These are phyloP conservation scores for Sungouiella blattae DNA, from an alignment of 805 yeast genomes.

Conservation along the genomic window DNA sequence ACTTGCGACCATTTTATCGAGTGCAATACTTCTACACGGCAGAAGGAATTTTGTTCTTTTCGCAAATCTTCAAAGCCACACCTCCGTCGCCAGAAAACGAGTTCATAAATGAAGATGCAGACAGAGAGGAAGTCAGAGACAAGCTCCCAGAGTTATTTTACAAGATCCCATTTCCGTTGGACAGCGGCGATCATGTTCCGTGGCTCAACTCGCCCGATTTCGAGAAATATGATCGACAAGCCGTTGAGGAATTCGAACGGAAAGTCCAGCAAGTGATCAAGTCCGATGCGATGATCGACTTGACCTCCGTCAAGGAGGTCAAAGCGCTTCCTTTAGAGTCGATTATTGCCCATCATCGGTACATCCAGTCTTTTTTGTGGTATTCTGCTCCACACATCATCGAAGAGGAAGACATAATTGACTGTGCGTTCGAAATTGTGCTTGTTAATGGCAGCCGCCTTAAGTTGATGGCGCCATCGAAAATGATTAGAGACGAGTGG, in stretches of 20 bases:
- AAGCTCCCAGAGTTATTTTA: conserved; percentile 38
- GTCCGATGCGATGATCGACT: conserved; percentile 60
- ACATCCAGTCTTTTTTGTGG: conserved; percentile 29
- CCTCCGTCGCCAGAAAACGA: conserved; percentile 55
- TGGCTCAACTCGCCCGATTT: conserved; percentile 60
- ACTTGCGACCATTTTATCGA: conserved; percentile 44
- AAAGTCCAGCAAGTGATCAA: conserved; percentile 51
- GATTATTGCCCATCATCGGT: conserved; percentile 22
- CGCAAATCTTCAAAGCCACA: conserved; percentile 49
- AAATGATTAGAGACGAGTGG: conserved; percentile 61
- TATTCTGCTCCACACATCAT: conserved; percentile 20
- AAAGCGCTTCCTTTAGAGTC: conserved; percentile 23
- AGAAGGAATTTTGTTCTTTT: conserved; percentile 58
- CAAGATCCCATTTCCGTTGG: conserved; percentile 54
- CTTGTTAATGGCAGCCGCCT: conserved; percentile 45
- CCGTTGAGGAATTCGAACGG: conserved; percentile 65
- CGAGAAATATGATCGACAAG: conserved; percentile 48
- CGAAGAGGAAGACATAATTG: conserved; percentile 30
- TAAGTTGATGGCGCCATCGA: conserved; percentile 54
- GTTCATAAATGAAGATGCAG: conserved; percentile 10
- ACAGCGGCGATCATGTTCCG: conserved; percentile 46
- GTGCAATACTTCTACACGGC: conserved; percentile 62
- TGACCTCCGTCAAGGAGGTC: conserved; percentile 46
- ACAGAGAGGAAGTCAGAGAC: conserved; percentile 13
- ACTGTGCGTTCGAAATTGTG: conserved; percentile 52